These are phyloP conservation scores for Termitomyces titanicus DNA, from an alignment of 768 basidiomycete genomes.

Conservation along the genomic window DNA sequence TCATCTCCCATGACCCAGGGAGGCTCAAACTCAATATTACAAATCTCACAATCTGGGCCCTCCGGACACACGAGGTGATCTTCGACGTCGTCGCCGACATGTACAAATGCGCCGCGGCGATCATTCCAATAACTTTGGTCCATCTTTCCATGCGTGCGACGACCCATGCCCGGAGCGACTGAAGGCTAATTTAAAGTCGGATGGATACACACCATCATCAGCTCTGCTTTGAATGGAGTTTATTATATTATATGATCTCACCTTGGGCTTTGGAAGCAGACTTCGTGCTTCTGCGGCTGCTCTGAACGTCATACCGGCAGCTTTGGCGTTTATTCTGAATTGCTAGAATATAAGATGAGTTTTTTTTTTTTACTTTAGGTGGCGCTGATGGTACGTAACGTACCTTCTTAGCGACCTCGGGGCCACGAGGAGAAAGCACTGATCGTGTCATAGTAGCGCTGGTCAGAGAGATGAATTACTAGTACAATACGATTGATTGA, in stretches of 20 bases:
- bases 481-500: background rate
- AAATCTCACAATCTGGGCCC: background rate
- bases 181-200: background rate
- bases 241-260: no score
- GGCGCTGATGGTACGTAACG: background rate
- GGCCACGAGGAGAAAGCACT: background rate
- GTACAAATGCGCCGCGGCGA: background rate
- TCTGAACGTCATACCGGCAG: slow-evolving; percentile 6
- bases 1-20: background rate
- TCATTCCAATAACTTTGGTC: slow-evolving; percentile 3
- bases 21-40: background rate
- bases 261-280: slow-evolving; percentile 5
- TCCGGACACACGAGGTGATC: background rate
- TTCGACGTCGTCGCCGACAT: background rate
- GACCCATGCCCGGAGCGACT: slow-evolving; percentile 7
- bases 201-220: no score
- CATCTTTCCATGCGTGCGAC: slow-evolving; percentile 9
- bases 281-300: slow-evolving; percentile 2
- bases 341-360: background rate
- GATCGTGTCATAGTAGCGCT: background rate
- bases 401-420: slow-evolving; percentile 7
- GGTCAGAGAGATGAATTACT: background rate
- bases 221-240: no score
- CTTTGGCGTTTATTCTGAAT: slow-evolving; percentile 7
- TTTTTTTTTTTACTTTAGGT: background rate